Percentiles rank a stretch among this genome's conserved stretches.
Evolutionary conservation across 2,329 filamentous ascomycete species (phyloP).

Genomic region (Aciculosporium take): DNA sequence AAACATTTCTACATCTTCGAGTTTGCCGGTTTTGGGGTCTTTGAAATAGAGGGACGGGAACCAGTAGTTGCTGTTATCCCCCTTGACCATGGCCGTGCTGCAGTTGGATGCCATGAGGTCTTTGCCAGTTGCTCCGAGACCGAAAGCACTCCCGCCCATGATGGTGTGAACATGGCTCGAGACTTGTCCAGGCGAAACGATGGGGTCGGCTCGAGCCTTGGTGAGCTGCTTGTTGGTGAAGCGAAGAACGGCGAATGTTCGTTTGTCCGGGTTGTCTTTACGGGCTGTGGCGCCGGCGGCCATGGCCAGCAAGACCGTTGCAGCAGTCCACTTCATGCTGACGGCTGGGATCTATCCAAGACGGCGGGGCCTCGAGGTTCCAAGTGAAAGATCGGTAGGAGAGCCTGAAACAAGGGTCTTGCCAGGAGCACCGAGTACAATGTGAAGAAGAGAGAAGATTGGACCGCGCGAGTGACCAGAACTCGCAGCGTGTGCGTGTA

Average conservation of each 20-base stretch:
- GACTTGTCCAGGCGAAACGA: slow-evolving; percentile 45
- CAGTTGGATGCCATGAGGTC: slow-evolving; percentile 48
- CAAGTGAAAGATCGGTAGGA: slow-evolving; percentile 1
- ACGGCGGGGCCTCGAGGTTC: not conserved
- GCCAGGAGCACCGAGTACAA: slow-evolving; percentile 19
- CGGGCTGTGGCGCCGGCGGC: slow-evolving; percentile 24
- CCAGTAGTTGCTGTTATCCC: slow-evolving; percentile 67
- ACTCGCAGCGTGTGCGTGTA: slow-evolving; percentile 11
- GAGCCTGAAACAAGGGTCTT: slow-evolving; percentile 13
- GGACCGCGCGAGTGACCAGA: slow-evolving; percentile 10
- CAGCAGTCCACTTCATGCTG: slow-evolving; percentile 22
- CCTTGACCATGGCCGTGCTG: slow-evolving; percentile 53
- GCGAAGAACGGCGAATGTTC: slow-evolving; percentile 54
- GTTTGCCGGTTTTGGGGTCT: slow-evolving; percentile 45
- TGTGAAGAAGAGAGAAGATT: slow-evolving; percentile 13
- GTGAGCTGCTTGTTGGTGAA: slow-evolving; percentile 53
- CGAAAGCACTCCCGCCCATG: slow-evolving; percentile 56
- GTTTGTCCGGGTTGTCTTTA: slow-evolving; percentile 25
- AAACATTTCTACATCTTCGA: slow-evolving; percentile 52
- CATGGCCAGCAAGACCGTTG: slow-evolving; percentile 23
- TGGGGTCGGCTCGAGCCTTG: slow-evolving; percentile 51
- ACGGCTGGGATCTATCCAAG: not conserved
- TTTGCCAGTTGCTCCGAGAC: slow-evolving; percentile 44
- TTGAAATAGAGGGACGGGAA: slow-evolving; percentile 56
- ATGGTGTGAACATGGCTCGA: slow-evolving; percentile 56